Percentiles rank a stretch among this genome's conserved stretches.
Conservation (phyloP, 495 filamentous ascomycete genomes). For the Xylaria nigripes region DNA sequence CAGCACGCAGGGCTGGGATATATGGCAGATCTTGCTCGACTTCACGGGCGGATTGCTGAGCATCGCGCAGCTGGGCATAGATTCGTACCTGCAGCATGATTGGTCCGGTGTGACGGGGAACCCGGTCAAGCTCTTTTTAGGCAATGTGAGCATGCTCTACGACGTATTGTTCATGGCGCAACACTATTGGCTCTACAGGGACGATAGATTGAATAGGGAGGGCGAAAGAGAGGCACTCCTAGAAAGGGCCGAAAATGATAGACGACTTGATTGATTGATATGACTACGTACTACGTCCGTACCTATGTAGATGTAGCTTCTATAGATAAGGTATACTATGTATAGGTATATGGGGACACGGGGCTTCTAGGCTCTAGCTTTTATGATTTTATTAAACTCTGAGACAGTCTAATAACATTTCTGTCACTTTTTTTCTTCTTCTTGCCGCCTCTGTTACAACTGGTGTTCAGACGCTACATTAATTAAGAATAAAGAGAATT, state of each 20-base stretch:
- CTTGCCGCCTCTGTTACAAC: too few relatives aligned
- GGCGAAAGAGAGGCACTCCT: constrained; percentile 32
- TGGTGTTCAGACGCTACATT: too few relatives aligned
- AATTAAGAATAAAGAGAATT: too few relatives aligned
- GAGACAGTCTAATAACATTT: too few relatives aligned
- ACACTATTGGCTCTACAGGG: constrained; percentile 72
- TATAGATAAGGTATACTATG: too few relatives aligned
- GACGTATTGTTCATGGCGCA: constrained; percentile 79
- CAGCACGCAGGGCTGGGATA: constrained; percentile 83
- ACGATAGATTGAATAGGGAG: constrained; percentile 15
- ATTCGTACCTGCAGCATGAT: constrained; percentile 74
- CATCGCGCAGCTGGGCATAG: constrained; percentile 70
- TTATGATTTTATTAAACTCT: too few relatives aligned
- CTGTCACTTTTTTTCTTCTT: too few relatives aligned
- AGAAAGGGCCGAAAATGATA: constrained; percentile 26
- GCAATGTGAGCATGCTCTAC: constrained; percentile 77
- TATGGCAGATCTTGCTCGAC: constrained; percentile 78
- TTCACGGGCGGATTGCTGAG: constrained; percentile 74
- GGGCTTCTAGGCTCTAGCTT: too few relatives aligned
- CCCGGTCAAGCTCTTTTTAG: constrained; percentile 78
- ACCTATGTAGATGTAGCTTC: too few relatives aligned
- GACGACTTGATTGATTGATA: constrained; percentile 25
- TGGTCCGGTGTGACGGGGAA: constrained; percentile 90
- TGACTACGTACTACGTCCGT: neutral
- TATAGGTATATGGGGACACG: too few relatives aligned